Base-by-base conservation (phyloP, 495 filamentous ascomycete genomes). In the Penicillium argentinense region DNA sequence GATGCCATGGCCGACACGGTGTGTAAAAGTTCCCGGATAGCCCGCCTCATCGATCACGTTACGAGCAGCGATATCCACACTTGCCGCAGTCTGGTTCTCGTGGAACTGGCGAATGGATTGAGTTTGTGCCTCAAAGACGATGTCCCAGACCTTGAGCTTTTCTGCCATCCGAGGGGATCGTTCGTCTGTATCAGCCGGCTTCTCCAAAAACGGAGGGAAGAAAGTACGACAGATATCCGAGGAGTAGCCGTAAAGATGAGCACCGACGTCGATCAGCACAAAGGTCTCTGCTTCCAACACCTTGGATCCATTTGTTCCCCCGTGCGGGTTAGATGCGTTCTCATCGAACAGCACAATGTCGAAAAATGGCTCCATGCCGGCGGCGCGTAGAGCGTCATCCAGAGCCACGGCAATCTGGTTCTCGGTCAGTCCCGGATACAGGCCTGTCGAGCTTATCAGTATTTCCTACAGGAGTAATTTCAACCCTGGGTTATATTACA, bases 141-240 rank as follows among this genome's bases (percentile, higher is more conserved):
- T 66, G 33, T 72, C 52, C 77, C 76, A 82, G 22, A 80, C 66
- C 56, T 63, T 62, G 13, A 79, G 40, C 56, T 79, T 78, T 54
- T 79, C 70, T 8, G 57, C 47, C 39, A 69, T 49, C 11, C 53
- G 40, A 3, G 51, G 36, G 21, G 57, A 33, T 2, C 53, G 33
- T 9, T n/a, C 11, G 8, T 46, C 40, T 9, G 19, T 28, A 11
- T 42, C 24, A 0, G 47, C 23, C 11, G 57, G 60, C 41, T 57
- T 62, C 17, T 45, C 42, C 6, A 64, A 49, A 39, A 67, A 71
- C 21, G 50, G 68, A 25, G 51, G 67, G 47, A 78, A 78, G 56
- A 82, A 82, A 17, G 73, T 79, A 8, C 79, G 73, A 49, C 71
- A 76, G 9, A 82, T 79, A 49, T 82, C 77, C 11, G 77, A 80